Conservation (phyloP, 345 rosid species). For the Rubroshorea leprosula region DNA sequence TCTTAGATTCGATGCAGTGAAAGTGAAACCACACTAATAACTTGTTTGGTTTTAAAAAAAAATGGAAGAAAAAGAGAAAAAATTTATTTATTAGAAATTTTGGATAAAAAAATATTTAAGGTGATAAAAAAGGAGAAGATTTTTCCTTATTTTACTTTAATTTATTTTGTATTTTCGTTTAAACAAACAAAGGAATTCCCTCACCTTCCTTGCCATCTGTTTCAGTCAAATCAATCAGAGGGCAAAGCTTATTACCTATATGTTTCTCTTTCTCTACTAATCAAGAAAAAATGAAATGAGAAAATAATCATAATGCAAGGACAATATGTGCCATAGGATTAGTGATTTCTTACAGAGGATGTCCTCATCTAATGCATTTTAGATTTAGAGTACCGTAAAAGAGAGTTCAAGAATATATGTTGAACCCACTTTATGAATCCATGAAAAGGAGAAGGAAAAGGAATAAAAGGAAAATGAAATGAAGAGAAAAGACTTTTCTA, state of each 20-base stretch:
- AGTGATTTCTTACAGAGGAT: background rate
- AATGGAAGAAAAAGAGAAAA: too few species aligned
- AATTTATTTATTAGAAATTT: too few species aligned
- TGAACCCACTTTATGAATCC: background rate
- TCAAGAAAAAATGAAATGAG: slow-evolving; percentile 5
- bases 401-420: background rate
- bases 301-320: slow-evolving; percentile 2
- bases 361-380: background rate
- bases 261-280: slow-evolving; percentile 14
- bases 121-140: too few species aligned
- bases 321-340: background rate
- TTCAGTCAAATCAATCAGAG: too few species aligned
- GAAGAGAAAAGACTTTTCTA: too few species aligned
- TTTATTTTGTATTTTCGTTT: too few species aligned
- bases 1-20: slow-evolving; percentile 33
- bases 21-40: slow-evolving; percentile 32
- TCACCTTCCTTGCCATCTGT: too few species aligned
- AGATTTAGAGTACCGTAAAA: background rate
- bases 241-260: too few species aligned
- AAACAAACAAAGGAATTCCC: too few species aligned
- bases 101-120: too few species aligned
- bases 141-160: too few species aligned
- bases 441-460: background rate
- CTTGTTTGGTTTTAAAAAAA: too few species aligned
- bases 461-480: background rate